phyloP scores from a whole-genome alignment of 306 rosid genomes.

The Crotalaria pallida region DNA sequence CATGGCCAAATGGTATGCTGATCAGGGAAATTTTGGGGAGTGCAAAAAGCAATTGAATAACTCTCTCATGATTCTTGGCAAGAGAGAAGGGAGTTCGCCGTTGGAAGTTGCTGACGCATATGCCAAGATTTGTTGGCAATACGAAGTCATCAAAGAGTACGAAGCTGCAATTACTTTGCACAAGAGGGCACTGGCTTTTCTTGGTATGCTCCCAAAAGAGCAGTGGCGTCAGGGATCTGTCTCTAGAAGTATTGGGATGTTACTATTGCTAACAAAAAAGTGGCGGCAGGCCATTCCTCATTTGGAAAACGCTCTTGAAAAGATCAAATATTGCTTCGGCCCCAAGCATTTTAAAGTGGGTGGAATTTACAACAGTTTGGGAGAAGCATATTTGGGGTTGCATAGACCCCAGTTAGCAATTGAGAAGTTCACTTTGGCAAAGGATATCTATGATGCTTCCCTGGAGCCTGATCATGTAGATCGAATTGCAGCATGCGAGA shows the following conservation, averaged over 20 bases:
- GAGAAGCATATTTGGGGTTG: constrained; percentile 87
- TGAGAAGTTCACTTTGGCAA: constrained; percentile 87
- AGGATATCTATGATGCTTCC: constrained; percentile 85
- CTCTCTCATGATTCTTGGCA: constrained; percentile 73
- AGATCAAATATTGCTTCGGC: constrained; percentile 81
- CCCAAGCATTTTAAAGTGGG: constrained; percentile 93
- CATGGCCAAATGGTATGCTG: constrained; percentile 71
- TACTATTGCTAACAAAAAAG: constrained; percentile 75
- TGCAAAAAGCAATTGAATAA: constrained; percentile 66
- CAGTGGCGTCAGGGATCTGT: constrained; percentile 82
- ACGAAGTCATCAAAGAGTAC: constrained; percentile 83
- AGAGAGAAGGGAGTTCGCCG: constrained; percentile 49
- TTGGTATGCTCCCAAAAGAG: constrained; percentile 84
- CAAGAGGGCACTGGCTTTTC: constrained; percentile 64
- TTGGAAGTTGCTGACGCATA: constrained; percentile 81
- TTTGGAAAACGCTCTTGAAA: constrained; percentile 84
- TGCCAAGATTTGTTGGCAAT: constrained; percentile 76
- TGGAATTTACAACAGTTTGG: constrained; percentile 82
- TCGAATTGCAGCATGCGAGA: constrained; percentile 78
- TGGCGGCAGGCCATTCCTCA: constrained; percentile 78
- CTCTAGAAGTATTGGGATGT: constrained; percentile 84
- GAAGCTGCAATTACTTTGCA: constrained; percentile 77
- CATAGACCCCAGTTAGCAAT: constrained; percentile 91
- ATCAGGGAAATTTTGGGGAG: constrained; percentile 64
- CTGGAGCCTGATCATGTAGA: constrained; percentile 84